These are phyloP conservation scores for Yamadazyma atlantica DNA, from an alignment of 1,139 yeast species.

Conservation along the genomic window DNA sequence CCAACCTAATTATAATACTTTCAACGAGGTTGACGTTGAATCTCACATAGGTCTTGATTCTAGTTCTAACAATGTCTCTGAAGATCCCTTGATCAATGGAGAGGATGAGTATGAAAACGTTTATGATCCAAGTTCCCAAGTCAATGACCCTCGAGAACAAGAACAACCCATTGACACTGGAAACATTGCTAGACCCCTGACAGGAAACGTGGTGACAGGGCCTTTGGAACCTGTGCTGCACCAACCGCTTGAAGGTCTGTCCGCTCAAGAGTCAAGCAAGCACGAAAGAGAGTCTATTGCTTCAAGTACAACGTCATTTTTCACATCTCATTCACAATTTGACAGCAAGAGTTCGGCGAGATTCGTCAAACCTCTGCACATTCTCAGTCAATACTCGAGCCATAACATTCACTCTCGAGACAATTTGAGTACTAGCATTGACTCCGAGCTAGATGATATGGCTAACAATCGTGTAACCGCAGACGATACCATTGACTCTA, in stretches of 20 bases:
- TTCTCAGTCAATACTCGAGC: conserved; percentile 22
- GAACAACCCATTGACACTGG: too few species aligned
- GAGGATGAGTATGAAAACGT: conserved; percentile 1
- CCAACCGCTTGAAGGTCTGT: not conserved
- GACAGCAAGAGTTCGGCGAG: conserved; percentile 3
- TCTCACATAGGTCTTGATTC: conserved; percentile 16
- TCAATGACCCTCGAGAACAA: not conserved
- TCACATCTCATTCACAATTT: conserved; percentile 14
- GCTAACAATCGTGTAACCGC: conserved; percentile 1
- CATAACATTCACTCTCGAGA: conserved; percentile 10
- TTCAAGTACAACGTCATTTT: conserved; percentile 14
- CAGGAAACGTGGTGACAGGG: conserved; percentile 2
- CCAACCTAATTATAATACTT: conserved; percentile 21
- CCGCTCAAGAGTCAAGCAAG: conserved; percentile 6
- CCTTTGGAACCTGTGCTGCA: not conserved
- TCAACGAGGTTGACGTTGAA: conserved; percentile 14
- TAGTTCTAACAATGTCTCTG: conserved; percentile 4
- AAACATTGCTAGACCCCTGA: not conserved
- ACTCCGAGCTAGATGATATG: conserved; percentile 15
- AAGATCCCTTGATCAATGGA: conserved; percentile 2
- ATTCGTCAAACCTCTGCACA: conserved; percentile 28
- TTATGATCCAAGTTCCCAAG: not conserved
- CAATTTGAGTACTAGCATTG: conserved; percentile 28
- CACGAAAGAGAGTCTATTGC: conserved; percentile 2
- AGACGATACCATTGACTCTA: not conserved